Evolutionary conservation across 2,329 filamentous ascomycete species (phyloP).

Genomic region (Fonsecaea multimorphosa): DNA sequence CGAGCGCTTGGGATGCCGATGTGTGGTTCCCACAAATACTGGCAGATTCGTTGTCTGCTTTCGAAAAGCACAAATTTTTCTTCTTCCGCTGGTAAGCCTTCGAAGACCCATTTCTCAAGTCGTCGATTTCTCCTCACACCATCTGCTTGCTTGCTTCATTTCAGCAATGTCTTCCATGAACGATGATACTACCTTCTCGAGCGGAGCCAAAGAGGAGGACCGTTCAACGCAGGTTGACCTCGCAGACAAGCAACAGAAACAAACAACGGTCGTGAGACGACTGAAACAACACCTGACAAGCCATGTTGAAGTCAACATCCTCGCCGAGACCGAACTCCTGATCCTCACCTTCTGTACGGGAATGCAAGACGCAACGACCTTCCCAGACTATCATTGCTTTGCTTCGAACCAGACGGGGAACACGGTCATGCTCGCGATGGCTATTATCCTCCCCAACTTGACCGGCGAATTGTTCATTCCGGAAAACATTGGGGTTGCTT

Average conservation of each 20-base stretch:
- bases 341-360: slow-evolving; percentile 48
- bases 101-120: neutral
- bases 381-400: slow-evolving; percentile 67
- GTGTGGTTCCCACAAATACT: slow-evolving; percentile 8
- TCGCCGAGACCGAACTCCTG: slow-evolving; percentile 46
- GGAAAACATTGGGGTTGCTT: slow-evolving; percentile 61
- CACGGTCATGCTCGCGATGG: slow-evolving; percentile 65
- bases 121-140: neutral
- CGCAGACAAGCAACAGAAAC: neutral
- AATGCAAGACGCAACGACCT: slow-evolving; percentile 64
- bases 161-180: slow-evolving; percentile 4
- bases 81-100: neutral
- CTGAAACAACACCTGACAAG: slow-evolving; percentile 27
- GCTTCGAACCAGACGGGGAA: slow-evolving; percentile 71
- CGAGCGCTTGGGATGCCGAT: neutral
- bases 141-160: neutral
- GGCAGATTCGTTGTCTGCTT: slow-evolving; percentile 5
- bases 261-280: neutral
- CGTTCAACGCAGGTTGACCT: neutral
- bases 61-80: neutral
- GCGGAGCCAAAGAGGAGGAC: slow-evolving; percentile 1
- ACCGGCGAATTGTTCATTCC: slow-evolving; percentile 58
- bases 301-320: slow-evolving; percentile 29
- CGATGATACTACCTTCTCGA: neutral
- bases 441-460: slow-evolving; percentile 52